Conservation (phyloP, 352 stramenopile genomes). For the Phytopythium ostracodes region DNA sequence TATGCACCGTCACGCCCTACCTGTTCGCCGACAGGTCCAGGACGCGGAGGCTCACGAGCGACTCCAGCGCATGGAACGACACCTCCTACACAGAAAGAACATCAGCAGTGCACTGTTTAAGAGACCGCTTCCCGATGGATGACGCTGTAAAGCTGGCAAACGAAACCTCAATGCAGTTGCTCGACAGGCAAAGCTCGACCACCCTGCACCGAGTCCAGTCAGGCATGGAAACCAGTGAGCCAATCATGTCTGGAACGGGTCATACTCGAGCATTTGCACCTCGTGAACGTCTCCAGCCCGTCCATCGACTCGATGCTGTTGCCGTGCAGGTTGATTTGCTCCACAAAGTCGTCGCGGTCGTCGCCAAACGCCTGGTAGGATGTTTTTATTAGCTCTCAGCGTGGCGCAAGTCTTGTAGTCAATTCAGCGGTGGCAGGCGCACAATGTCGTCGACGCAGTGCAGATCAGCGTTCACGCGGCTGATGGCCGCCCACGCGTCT, state of each 20-base stretch:
- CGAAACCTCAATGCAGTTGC: constrained; percentile 63
- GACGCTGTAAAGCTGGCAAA: too few relatives aligned
- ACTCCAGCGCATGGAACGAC: constrained; percentile 57
- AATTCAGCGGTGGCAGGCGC: background rate
- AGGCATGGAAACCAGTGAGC: too few relatives aligned
- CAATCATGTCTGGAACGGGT: background rate
- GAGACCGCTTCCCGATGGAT: background rate
- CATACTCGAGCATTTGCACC: constrained; percentile 13
- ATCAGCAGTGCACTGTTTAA: background rate
- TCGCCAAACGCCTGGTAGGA: constrained; percentile 24
- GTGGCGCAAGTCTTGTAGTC: background rate
- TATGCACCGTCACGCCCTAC: constrained; percentile 13
- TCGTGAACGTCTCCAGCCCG: constrained; percentile 54
- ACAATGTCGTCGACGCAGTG: constrained; percentile 19
- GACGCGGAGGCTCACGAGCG: constrained; percentile 55
- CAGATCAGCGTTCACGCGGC: constrained; percentile 35
- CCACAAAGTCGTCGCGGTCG: constrained; percentile 38
- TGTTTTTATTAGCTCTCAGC: too few relatives aligned
- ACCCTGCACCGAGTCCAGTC: constrained; percentile 22
- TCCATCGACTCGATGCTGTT: constrained; percentile 65
- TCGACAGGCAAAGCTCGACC: constrained; percentile 76
- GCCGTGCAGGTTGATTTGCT: constrained; percentile 78
- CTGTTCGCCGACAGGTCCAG: constrained; percentile 78
- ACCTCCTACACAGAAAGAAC: constrained; percentile 25
- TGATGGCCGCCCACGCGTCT: constrained; percentile 17